Conservation (phyloP, 352 stramenopile species). For the Phytophthora fragariae region DNA sequence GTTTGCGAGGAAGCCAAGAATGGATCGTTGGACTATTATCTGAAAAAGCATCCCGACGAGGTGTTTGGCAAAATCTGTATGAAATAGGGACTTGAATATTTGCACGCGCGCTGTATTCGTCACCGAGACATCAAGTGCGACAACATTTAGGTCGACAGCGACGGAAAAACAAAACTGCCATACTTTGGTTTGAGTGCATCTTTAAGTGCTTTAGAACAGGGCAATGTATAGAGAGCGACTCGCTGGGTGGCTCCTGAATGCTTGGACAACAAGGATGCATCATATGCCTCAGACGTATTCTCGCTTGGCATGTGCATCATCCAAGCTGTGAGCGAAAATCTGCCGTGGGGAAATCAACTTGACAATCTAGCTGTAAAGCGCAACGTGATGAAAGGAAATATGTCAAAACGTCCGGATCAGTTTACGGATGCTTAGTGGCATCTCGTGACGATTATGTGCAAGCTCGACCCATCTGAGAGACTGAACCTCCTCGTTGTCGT, state of each 20-base stretch:
- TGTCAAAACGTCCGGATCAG: too few relatives aligned
- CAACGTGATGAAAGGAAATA: too few relatives aligned
- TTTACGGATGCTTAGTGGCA: too few relatives aligned
- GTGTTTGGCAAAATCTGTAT: conserved; percentile 37
- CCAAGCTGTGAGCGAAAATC: too few relatives aligned
- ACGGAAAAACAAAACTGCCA: conserved; percentile 39
- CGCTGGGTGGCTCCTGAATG: conserved; percentile 21
- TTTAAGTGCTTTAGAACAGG: too few relatives aligned
- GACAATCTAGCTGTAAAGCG: too few relatives aligned
- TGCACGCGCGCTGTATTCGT: conserved; percentile 62
- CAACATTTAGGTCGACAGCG: conserved; percentile 81
- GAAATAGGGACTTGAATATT: conserved; percentile 58
- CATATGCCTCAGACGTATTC: conserved; percentile 14
- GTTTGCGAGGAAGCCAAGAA: conserved; percentile 39
- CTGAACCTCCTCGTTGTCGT: too few relatives aligned
- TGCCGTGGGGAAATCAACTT: too few relatives aligned
- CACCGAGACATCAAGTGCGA: conserved; percentile 88
- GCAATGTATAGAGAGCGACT: neutral
- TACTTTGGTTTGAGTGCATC: conserved; percentile 48
- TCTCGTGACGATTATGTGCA: too few relatives aligned
- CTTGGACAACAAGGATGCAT: neutral
- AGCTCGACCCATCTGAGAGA: too few relatives aligned
- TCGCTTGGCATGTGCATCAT: too few relatives aligned
- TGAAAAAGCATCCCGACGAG: conserved; percentile 6
- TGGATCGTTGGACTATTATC: conserved; percentile 36